These are phyloP conservation scores for Clarireedia paspali DNA, from an alignment of 2,329 filamentous ascomycete species.

Conservation along the genomic window DNA sequence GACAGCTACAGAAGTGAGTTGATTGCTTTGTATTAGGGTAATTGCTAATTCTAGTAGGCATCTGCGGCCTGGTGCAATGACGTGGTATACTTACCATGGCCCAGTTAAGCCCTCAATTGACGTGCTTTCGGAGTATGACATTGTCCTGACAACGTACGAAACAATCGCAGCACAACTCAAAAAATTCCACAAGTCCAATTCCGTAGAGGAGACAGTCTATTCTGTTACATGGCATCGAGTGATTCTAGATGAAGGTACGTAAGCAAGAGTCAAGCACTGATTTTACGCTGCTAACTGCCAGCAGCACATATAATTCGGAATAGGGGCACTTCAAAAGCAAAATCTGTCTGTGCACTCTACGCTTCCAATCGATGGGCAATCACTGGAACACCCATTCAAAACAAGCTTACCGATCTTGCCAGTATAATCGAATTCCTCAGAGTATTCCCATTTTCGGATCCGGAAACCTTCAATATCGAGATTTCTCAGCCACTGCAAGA, in stretches of 20 bases:
- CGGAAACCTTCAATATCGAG: conserved; percentile 31
- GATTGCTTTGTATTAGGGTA: no score
- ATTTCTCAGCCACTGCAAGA: conserved; percentile 32
- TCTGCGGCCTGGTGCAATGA: no score
- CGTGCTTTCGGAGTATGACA: conserved; percentile 58
- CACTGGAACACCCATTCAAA: no score
- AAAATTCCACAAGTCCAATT: conserved; percentile 36
- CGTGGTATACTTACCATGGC: no score
- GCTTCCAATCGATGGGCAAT: no score
- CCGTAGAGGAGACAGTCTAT: conserved; percentile 32
- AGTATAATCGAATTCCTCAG: conserved; percentile 37
- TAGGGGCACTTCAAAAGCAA: no score
- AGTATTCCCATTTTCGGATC: conserved; percentile 35
- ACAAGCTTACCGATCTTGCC: conserved; percentile 31
- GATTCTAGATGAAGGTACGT: conserved; percentile 66
- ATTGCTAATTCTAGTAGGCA: no score
- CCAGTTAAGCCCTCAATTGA: conserved; percentile 36
- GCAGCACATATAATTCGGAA: no score
- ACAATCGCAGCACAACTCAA: conserved; percentile 62
- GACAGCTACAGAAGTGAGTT: no score
- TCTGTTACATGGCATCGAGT: conserved; percentile 68
- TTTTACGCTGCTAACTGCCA: no score
- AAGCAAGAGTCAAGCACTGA: no score
- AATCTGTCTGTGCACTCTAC: no score
- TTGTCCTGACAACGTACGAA: conserved; percentile 83